phyloP scores from a whole-genome alignment of 2,329 filamentous ascomycete species.

The Talaromyces sp. region DNA sequence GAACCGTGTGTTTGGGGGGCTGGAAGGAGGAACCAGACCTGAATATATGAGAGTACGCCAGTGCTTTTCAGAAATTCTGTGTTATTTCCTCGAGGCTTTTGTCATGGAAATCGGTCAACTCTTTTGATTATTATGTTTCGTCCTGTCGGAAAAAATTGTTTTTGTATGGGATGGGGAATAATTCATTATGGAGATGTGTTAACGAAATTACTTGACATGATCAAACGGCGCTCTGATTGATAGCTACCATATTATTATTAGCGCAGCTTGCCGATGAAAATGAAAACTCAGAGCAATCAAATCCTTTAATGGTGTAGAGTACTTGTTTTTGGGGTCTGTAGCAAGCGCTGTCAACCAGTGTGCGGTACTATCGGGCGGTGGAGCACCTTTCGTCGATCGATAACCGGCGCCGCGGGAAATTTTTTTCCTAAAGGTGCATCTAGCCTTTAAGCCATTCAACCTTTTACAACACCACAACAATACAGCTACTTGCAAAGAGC shows the following conservation, averaged over 20 bases:
- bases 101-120: slow-evolving; percentile 32
- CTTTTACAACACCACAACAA: neutral
- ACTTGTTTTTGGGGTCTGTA: neutral
- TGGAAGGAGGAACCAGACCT: slow-evolving; percentile 19
- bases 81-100: slow-evolving; percentile 15
- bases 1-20: slow-evolving; percentile 30
- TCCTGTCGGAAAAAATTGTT: slow-evolving; percentile 5
- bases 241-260: slow-evolving; percentile 15
- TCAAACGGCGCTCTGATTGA: slow-evolving; percentile 18
- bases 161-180: slow-evolving; percentile 2
- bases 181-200: slow-evolving; percentile 29
- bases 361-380: neutral
- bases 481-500: too few species aligned
- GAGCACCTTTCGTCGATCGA: neutral
- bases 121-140: slow-evolving; percentile 16
- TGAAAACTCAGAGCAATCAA: neutral
- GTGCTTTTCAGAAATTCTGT: slow-evolving; percentile 8
- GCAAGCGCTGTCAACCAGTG: neutral
- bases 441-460: too few species aligned
- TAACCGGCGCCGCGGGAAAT: neutral
- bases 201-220: slow-evolving; percentile 25
- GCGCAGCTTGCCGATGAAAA: slow-evolving; percentile 17
- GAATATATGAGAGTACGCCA: neutral
- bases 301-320: too few species aligned
- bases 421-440: neutral